Evolutionary conservation across 2,329 filamentous ascomycete genomes (phyloP).

Genomic region (Catunica adiposa): DNA sequence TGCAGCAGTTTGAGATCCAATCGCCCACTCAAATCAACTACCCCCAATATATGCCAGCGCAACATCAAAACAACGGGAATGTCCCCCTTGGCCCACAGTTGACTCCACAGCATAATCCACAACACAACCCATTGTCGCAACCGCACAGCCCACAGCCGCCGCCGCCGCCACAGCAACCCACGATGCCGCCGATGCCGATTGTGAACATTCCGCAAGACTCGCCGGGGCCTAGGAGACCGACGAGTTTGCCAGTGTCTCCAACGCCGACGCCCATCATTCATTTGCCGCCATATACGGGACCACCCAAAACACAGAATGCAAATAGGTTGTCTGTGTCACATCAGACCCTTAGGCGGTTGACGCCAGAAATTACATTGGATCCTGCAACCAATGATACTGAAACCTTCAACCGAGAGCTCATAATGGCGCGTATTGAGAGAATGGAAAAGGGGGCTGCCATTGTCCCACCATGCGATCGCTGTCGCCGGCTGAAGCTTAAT

Average conservation of each 20-base stretch:
- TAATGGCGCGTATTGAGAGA: constrained; percentile 60
- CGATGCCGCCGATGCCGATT: neutral
- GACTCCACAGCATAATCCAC: neutral
- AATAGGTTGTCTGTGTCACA: constrained; percentile 9
- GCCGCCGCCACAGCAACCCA: neutral
- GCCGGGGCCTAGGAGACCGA: constrained; percentile 9
- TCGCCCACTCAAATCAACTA: neutral
- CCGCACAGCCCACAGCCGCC: neutral
- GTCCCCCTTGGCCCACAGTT: neutral
- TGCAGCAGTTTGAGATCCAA: constrained; percentile 32
- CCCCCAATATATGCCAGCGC: constrained; percentile 2
- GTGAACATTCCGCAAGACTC: constrained; percentile 9
- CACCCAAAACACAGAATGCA: constrained; percentile 2
- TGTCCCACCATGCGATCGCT: constrained; percentile 70
- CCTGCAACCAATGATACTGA: constrained; percentile 6
- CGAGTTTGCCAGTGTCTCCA: constrained; percentile 13
- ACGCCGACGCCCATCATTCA: constrained; percentile 11
- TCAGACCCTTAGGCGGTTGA: constrained; percentile 8
- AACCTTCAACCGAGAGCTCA: constrained; percentile 31
- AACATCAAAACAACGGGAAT: neutral
- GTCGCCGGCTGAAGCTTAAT: constrained; percentile 60
- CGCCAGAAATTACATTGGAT: constrained; percentile 12
- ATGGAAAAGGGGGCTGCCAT: constrained; percentile 58
- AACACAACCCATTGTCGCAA: neutral
- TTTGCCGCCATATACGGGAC: constrained; percentile 5